Percentiles rank a stretch among this genome's conserved stretches.
Conservation (phyloP, 2,329 filamentous ascomycete genomes). For the Thielaviopsis euricoi region DNA sequence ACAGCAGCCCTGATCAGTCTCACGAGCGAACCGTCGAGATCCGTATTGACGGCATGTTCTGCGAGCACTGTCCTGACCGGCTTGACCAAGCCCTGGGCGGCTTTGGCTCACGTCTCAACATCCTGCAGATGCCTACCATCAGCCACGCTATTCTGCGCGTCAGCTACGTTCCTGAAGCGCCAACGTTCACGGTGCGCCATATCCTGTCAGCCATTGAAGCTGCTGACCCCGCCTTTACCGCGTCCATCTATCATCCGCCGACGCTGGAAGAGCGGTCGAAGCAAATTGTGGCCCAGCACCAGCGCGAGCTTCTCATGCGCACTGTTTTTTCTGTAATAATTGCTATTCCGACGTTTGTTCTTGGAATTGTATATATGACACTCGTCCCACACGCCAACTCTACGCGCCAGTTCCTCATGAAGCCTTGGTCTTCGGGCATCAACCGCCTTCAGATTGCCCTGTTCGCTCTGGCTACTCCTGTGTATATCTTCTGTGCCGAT, state of each 20-base stretch:
- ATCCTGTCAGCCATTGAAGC: slow-evolving; percentile 53
- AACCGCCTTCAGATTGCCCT: slow-evolving; percentile 64
- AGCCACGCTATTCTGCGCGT: slow-evolving; percentile 53
- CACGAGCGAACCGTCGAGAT: slow-evolving; percentile 44
- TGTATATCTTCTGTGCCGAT: slow-evolving; percentile 77
- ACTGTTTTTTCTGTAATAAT: slow-evolving; percentile 50
- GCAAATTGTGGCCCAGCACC: slow-evolving; percentile 53
- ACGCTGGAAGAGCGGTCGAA: slow-evolving; percentile 70
- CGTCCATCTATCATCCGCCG: slow-evolving; percentile 61
- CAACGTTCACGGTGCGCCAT: slow-evolving; percentile 56
- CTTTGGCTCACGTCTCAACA: slow-evolving; percentile 32
- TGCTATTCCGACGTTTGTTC: slow-evolving; percentile 68
- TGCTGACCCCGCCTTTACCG: slow-evolving; percentile 47
- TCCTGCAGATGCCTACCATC: slow-evolving; percentile 39
- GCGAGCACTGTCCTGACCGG: slow-evolving; percentile 49
- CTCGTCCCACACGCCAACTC: slow-evolving; percentile 45
- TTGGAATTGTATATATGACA: slow-evolving; percentile 86
- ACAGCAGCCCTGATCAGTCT: slow-evolving; percentile 16
- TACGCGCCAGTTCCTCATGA: slow-evolving; percentile 49
- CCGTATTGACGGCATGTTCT: slow-evolving; percentile 56
- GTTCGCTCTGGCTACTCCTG: slow-evolving; percentile 65
- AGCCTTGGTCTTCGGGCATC: slow-evolving; percentile 53
- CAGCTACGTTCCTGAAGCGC: slow-evolving; percentile 51
- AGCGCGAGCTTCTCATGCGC: slow-evolving; percentile 51
- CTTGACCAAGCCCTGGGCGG: slow-evolving; percentile 36